These are phyloP conservation scores for Fusarium transvaalense DNA, from an alignment of 2,329 filamentous ascomycete genomes.

Conservation along the genomic window DNA sequence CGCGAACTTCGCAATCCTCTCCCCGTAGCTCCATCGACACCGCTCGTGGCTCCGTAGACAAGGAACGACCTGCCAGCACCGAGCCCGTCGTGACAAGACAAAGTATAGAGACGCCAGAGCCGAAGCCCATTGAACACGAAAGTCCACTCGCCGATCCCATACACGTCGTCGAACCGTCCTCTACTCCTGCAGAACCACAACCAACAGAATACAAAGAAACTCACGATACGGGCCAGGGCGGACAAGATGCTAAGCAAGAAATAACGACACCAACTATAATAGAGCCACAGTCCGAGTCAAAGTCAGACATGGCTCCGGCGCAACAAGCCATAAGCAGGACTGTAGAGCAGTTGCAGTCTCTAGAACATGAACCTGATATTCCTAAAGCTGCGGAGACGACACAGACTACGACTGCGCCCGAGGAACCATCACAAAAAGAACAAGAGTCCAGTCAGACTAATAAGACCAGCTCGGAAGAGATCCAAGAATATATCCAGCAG, in stretches of 20 bases:
- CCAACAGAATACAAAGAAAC: not conserved
- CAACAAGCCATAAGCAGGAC: slow-evolving; percentile 6
- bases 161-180: slow-evolving; percentile 3
- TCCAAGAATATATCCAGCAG: slow-evolving; percentile 84
- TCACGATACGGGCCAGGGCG: slow-evolving; percentile 6
- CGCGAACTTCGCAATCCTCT: slow-evolving; percentile 64
- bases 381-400: slow-evolving; percentile 7
- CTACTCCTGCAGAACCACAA: slow-evolving; percentile 1
- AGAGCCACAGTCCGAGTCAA: slow-evolving; percentile 13
- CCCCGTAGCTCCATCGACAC: slow-evolving; percentile 56
- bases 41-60: slow-evolving; percentile 50
- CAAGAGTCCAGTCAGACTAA: slow-evolving; percentile 47
- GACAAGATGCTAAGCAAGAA: slow-evolving; percentile 4
- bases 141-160: slow-evolving; percentile 8
- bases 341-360: slow-evolving; percentile 6
- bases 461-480: slow-evolving; percentile 77
- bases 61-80: slow-evolving; percentile 35
- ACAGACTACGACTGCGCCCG: not conserved
- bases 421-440: slow-evolving; percentile 10
- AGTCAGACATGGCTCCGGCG: slow-evolving; percentile 1
- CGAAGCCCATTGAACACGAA: slow-evolving; percentile 27
- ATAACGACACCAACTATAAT: slow-evolving; percentile 15
- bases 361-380: not conserved
- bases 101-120: slow-evolving; percentile 22
- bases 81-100: slow-evolving; percentile 34